Evolutionary conservation across 768 basidiomycete genomes (phyloP).

Genomic region (Scleroderma bovista): DNA sequence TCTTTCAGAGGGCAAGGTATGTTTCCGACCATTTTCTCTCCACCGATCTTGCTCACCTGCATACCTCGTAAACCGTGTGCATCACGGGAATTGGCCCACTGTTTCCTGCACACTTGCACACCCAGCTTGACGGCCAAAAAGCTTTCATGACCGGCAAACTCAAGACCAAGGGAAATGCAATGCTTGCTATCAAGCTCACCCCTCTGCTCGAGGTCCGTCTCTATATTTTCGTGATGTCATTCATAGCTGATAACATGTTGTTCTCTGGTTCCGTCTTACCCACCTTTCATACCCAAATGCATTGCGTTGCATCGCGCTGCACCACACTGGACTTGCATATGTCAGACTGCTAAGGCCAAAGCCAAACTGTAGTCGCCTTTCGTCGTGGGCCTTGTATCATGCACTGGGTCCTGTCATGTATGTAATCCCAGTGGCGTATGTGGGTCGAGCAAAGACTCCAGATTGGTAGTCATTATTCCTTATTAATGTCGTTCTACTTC

Average conservation of each 20-base stretch:
- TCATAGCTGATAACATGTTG: too few species aligned
- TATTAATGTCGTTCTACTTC: not conserved
- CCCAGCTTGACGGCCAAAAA: constrained; percentile 84
- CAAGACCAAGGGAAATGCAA: constrained; percentile 88
- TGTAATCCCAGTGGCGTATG: not conserved
- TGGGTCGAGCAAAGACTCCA: not conserved
- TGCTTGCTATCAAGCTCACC: constrained; percentile 91
- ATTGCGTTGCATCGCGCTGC: not conserved
- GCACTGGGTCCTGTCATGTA: too few species aligned
- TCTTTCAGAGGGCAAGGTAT: constrained; percentile 69
- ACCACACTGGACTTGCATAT: too few species aligned
- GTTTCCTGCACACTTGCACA: not conserved
- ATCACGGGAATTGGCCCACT: not conserved
- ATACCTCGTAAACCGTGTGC: too few species aligned
- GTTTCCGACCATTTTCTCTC: constrained; percentile 7
- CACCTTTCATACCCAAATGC: not conserved
- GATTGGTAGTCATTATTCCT: not conserved
- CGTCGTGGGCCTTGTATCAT: too few species aligned
- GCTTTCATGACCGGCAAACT: constrained; percentile 95
- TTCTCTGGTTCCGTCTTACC: not conserved
- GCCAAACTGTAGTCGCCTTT: constrained; percentile 34
- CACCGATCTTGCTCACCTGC: too few species aligned
- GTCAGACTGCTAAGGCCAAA: constrained; percentile 31
- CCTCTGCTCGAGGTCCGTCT: constrained; percentile 67
- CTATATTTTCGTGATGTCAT: not conserved